phyloP scores from a whole-genome alignment of 768 basidiomycete species.

The Tulasnella sp. region DNA sequence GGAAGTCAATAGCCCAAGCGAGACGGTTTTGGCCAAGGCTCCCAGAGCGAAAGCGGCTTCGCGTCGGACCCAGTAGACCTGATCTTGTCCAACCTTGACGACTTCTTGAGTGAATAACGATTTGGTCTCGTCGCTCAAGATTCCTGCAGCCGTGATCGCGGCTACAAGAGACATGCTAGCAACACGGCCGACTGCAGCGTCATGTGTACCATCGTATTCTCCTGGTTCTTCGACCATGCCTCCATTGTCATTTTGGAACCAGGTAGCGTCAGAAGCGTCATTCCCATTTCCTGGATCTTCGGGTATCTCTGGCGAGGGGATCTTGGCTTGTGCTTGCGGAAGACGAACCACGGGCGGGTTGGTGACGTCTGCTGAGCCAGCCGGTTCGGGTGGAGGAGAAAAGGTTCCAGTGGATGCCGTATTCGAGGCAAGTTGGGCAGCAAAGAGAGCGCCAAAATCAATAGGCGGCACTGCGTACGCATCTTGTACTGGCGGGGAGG shows the following conservation, averaged over 20 bases:
- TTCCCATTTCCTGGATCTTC: not conserved
- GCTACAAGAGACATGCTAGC: slow-evolving; percentile 94
- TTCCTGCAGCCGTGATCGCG: slow-evolving; percentile 64
- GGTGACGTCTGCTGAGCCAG: not conserved
- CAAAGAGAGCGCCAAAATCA: not conserved
- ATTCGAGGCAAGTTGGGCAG: not conserved
- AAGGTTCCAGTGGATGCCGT: not conserved
- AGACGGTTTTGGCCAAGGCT: slow-evolving; percentile 80
- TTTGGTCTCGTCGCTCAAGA: slow-evolving; percentile 56
- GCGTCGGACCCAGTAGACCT: slow-evolving; percentile 72
- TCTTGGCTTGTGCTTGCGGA: not conserved
- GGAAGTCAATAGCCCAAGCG: slow-evolving; percentile 62
- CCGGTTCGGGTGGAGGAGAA: not conserved
- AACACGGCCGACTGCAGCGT: slow-evolving; percentile 78
- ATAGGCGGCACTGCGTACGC: not conserved
- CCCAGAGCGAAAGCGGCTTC: slow-evolving; percentile 88
- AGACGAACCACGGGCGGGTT: not conserved
- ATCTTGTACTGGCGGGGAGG: slow-evolving; percentile 16
- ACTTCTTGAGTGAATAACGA: slow-evolving; percentile 70
- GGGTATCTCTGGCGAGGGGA: not conserved
- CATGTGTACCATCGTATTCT: slow-evolving; percentile 51
- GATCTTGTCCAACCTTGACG: slow-evolving; percentile 59
- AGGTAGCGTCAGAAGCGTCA: not conserved
- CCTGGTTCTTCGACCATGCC: slow-evolving; percentile 19
- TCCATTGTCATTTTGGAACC: slow-evolving; percentile 11